Percentiles rank a stretch among this genome's conserved stretches.
These are phyloP conservation scores for Pleurotus sapidus DNA, from an alignment of 768 basidiomycete species.

Conservation along the genomic window DNA sequence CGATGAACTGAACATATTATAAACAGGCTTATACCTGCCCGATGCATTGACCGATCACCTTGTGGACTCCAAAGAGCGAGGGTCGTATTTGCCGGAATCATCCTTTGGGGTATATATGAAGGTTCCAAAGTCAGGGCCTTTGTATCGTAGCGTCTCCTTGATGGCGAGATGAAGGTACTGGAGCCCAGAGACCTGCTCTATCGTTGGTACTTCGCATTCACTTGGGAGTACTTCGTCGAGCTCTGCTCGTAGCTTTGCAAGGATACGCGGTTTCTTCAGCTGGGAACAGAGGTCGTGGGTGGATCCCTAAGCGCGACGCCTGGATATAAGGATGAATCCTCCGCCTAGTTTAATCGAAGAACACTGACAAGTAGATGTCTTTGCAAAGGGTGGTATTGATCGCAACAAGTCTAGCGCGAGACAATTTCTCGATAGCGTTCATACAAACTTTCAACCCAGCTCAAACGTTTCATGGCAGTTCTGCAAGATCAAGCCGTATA, in stretches of 20 bases:
- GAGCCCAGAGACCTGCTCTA: background rate
- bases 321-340: too few relatives aligned
- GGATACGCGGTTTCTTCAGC: background rate
- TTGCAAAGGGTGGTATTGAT: too few relatives aligned
- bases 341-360: too few relatives aligned
- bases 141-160: background rate
- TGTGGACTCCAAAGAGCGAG: background rate
- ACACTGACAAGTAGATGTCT: too few relatives aligned
- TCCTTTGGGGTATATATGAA: background rate
- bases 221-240: background rate
- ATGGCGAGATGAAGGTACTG: background rate
- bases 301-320: too few relatives aligned
- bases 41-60: background rate
- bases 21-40: background rate
- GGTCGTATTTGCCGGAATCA: background rate
- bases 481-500: too few relatives aligned
- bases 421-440: too few relatives aligned
- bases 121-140: background rate
- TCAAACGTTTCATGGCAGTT: too few relatives aligned
- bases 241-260: background rate
- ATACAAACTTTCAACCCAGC: too few relatives aligned
- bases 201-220: background rate
- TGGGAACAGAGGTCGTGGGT: background rate
- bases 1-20: background rate
- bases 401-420: too few relatives aligned